Base-by-base conservation (phyloP, 768 basidiomycete genomes). In the Leccinum rimulosum region DNA sequence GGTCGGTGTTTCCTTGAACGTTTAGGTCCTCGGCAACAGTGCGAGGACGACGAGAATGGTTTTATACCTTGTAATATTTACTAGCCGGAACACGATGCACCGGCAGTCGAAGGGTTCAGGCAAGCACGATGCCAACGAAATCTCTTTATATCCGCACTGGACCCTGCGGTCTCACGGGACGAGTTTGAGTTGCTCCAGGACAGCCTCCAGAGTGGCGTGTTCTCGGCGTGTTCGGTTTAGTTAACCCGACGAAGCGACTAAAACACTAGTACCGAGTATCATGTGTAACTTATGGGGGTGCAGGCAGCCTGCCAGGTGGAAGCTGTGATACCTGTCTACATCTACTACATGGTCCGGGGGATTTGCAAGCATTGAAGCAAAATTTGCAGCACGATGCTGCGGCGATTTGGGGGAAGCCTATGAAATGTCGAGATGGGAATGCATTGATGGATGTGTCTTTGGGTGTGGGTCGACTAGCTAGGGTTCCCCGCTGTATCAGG, bases 91-190 rank as follows among this genome's bases (percentile, higher is more conserved):
- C 35, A 12, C 30, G 47, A 40, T 45, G 31, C 22, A 15, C 33
- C 28, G 33, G 35, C 28, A 9, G 51, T 33, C 45, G 30, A 25
- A 31, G 40, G 50, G 27, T 30, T 30, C 48, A 56, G 38, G 59
- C 30, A 56, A 48, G 31, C 55, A 62, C 19, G 43, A 50, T 30
- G 36, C 25, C 52, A 50, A 31, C 15, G 27, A 40, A 47, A 51
- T 47, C 40, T 50, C 53, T 35, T 43, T 47, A 63, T 53, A n/a
- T 47, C 64, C 61, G 36, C 49, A 43, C 11, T 35, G 47, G 30
- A 35, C 35, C 45, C 28, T 55, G 51, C 27, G 50, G 51, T 56
- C 52, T 60, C 63, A 61, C 31, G 50, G 50, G 30, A 45, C 28
- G 22, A 56, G 52, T 38, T 55, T 38, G 40, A 14, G 40, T 35